Conservation (phyloP, 164 flowering plant species). For the Saururus chinensis region DNA sequence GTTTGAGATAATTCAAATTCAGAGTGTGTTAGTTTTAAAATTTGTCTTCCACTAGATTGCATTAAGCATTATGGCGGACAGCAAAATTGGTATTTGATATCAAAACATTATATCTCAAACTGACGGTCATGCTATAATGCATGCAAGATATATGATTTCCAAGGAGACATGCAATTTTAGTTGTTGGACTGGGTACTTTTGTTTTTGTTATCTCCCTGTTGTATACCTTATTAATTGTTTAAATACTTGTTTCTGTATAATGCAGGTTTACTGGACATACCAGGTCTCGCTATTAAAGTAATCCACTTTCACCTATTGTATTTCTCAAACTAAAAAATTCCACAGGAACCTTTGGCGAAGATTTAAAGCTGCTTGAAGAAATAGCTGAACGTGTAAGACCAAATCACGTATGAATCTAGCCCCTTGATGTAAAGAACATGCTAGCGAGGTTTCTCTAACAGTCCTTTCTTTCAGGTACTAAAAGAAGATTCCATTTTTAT, state of each 20-base stretch:
- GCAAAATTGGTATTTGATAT: too few relatives aligned
- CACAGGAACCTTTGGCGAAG: conserved; percentile 48
- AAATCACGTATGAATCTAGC: not conserved
- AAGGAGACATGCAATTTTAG: too few relatives aligned
- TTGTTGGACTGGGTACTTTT: not conserved
- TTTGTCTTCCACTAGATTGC: too few relatives aligned
- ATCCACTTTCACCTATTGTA: conserved; percentile 71
- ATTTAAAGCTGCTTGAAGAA: conserved; percentile 56
- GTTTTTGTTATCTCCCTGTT: not conserved
- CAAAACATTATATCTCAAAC: too few relatives aligned
- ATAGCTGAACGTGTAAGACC: conserved; percentile 56
- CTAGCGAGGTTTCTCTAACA: not conserved
- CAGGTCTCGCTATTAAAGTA: conserved; percentile 57
- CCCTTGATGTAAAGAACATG: not conserved
- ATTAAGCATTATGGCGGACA: too few relatives aligned
- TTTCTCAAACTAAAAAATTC: conserved; percentile 56
- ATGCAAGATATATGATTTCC: too few relatives aligned
- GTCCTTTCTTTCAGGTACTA: conserved; percentile 42
- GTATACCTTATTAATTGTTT: not conserved
- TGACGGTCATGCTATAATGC: too few relatives aligned
- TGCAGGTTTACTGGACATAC: conserved; percentile 44
- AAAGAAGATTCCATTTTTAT: conserved; percentile 57
- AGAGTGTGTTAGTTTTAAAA: too few relatives aligned
- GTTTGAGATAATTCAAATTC: too few relatives aligned
- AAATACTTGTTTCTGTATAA: not conserved